Evolutionary conservation across 441 rosid genomes (phyloP), one percentile per base, ranked within the genome.

Genomic region (Raphanus hybrid): DNA sequence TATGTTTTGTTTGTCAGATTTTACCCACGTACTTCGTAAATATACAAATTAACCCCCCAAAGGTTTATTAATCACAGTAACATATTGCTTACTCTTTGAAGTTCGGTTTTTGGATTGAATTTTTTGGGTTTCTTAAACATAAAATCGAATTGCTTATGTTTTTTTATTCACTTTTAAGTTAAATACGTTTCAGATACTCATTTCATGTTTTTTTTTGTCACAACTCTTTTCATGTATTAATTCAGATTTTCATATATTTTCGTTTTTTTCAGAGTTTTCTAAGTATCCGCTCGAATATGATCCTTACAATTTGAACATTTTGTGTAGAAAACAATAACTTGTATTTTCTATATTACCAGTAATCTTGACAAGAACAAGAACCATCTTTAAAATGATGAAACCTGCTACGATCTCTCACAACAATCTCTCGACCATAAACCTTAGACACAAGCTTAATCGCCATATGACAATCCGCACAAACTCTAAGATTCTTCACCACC

Each of bases 321-420:
- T 68, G 6, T 9, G 15, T 12, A 6, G 32, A 69, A 69, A 54
- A 5, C 16, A 0, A 9, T 3, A 5, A 3, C 60, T 6, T 34
- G n/a, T 64, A 18, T 55, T 54, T 12, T 55, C 8, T 63, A 12
- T 66, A 65, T 82, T 75, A 92, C 97, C 94, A 91, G 84, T 85
- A 92, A 69, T 91, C 96, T 78, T 64, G 80, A n/a, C 98, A 93
- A 69, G 91, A 85, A 82, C 96, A 91, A 74, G 74, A 68, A 20
- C 95, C 95, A 26, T 83, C 80, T 80, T 75, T 87, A 64, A 93
- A 90, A 82, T 90, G 97, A 78, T 93, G 97, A 86, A 90, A 93
- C 64, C 95, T 71, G 37, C 92, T 93, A 10, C 85, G 81, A 66
- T 93, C 98, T 77, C 98, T 86, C 4, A 93, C 91, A 41, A 87